Evolutionary conservation across 345 rosid genomes (phyloP).

Genomic region (Gossypium raimondii): DNA sequence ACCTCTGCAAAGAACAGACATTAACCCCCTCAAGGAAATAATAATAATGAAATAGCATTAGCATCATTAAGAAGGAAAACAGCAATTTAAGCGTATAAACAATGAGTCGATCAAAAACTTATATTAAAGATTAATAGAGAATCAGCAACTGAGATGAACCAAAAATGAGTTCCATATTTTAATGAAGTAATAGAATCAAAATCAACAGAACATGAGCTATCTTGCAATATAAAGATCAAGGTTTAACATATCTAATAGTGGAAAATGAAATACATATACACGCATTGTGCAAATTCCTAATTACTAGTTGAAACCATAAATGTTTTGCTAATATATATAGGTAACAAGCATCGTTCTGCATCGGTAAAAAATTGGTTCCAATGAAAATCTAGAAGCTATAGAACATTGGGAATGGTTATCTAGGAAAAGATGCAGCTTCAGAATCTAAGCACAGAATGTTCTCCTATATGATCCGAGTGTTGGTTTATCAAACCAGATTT

Average conservation of each 20-base stretch:
- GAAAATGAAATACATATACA: background rate
- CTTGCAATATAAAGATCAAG: background rate
- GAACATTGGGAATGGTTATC: background rate
- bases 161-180: background rate
- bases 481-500: background rate
- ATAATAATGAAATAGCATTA: background rate
- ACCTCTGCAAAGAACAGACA: background rate
- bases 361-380: background rate
- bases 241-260: background rate
- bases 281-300: background rate
- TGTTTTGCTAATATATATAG: background rate
- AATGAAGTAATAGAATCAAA: background rate
- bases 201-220: background rate
- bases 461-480: background rate
- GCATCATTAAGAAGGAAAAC: background rate
- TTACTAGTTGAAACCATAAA: background rate
- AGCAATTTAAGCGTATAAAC: background rate
- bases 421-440: background rate
- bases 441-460: background rate
- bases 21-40: background rate
- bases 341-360: background rate
- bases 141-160: background rate
- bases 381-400: background rate
- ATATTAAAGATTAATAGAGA: background rate
- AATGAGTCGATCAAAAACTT: background rate